Conservation (phyloP, 208 protist genomes). For the Trypanosoma rangeli region DNA sequence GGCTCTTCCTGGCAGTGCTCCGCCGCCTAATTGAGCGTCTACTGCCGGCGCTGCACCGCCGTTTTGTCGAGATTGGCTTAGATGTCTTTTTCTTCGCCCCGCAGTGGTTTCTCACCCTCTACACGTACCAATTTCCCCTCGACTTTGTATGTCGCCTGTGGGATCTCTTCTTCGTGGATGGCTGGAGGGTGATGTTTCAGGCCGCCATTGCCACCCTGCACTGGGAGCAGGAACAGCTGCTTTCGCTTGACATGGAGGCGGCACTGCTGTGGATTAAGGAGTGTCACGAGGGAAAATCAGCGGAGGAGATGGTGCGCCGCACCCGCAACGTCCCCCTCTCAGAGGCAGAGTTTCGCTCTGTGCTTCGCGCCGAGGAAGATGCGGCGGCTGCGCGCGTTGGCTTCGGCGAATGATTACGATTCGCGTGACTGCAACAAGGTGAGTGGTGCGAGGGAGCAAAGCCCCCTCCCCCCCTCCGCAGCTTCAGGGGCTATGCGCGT, state of each 20-base stretch:
- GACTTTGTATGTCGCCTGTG: slow-evolving; percentile 43
- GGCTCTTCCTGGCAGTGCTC: slow-evolving; percentile 30
- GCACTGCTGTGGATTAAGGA: slow-evolving; percentile 45
- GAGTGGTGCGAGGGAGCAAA: background rate
- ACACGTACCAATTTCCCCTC: slow-evolving; percentile 51
- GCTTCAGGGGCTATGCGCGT: background rate
- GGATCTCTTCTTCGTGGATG: slow-evolving; percentile 55
- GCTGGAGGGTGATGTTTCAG: slow-evolving; percentile 52
- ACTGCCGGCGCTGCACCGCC: slow-evolving; percentile 40
- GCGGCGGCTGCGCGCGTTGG: background rate
- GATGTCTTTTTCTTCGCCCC: slow-evolving; percentile 45
- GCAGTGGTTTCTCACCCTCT: slow-evolving; percentile 70
- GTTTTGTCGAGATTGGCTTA: slow-evolving; percentile 36
- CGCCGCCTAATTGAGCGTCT: slow-evolving; percentile 31
- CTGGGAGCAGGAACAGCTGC: slow-evolving; percentile 39
- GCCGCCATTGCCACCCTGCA: slow-evolving; percentile 47
- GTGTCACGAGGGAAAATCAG: slow-evolving; percentile 14
- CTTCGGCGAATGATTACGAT: background rate
- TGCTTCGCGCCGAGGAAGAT: slow-evolving; percentile 1
- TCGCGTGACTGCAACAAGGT: background rate
- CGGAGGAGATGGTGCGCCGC: slow-evolving; percentile 16
- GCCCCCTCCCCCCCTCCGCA: background rate
- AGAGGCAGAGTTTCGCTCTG: slow-evolving; percentile 8
- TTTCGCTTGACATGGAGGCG: slow-evolving; percentile 44
- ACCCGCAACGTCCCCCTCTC: slow-evolving; percentile 15